Evolutionary conservation across 331 rosid species (phyloP).

Genomic region (Pyrus hybrid): DNA sequence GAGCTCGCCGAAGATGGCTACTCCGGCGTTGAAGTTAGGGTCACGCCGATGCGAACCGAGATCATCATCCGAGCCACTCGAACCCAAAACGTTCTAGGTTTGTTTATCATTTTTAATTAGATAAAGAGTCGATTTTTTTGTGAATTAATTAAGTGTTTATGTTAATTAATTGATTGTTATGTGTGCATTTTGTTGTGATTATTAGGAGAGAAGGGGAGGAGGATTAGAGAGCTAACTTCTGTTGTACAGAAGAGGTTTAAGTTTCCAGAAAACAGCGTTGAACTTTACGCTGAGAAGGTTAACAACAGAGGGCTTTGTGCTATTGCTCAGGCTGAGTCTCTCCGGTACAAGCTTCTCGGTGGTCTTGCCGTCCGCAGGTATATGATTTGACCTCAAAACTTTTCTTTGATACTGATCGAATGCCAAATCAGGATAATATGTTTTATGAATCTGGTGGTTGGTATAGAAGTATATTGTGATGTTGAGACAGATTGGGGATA

Average conservation of each 20-base stretch:
- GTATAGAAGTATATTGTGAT: background rate
- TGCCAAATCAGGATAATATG: background rate
- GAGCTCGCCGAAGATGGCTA: slow-evolving; percentile 94
- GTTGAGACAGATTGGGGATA: background rate
- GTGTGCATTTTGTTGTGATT: background rate
- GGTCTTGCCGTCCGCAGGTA: slow-evolving; percentile 96
- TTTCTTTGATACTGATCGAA: background rate
- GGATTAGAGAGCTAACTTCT: slow-evolving; percentile 86
- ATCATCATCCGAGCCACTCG: slow-evolving; percentile 94
- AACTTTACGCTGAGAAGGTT: slow-evolving; percentile 89
- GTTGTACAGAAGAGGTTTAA: slow-evolving; percentile 90
- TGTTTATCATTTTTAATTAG: background rate
- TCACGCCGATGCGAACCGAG: slow-evolving; percentile 94
- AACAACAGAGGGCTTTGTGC: slow-evolving; percentile 90
- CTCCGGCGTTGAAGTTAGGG: slow-evolving; percentile 95
- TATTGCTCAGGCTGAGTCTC: slow-evolving; percentile 89
- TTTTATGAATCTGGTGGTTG: background rate
- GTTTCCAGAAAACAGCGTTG: slow-evolving; percentile 88
- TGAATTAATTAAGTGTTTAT: background rate
- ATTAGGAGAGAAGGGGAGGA: slow-evolving; percentile 92
- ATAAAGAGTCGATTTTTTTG: background rate
- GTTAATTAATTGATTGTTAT: background rate
- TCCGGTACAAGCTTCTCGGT: slow-evolving; percentile 94
- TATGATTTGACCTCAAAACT: background rate
- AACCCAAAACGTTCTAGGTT: slow-evolving; percentile 89